Evolutionary conservation across 345 rosid species (phyloP), one percentile per base, ranked within the genome.

Genomic region (Erucastrum elatum): DNA sequence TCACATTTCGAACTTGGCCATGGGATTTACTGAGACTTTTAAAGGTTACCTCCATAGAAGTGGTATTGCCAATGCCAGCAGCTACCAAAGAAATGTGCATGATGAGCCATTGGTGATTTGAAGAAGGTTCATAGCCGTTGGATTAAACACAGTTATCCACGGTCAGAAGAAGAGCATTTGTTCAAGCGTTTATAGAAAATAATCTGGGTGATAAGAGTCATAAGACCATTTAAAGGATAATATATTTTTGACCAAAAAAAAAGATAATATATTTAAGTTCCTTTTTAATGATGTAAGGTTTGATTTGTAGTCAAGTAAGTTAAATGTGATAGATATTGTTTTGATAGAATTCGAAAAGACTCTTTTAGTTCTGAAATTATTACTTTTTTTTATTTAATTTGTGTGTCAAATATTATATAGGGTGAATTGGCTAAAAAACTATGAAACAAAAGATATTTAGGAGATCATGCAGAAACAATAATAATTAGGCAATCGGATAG

Each of bases 51-150:
- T 59, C 64, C 10, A 26, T 59, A 7, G 64, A 21, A 3, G 64
- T 59, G 64, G 64, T 59, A 25, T 59, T 59, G 7, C 15, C 64
- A 59, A 27, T 27, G 30, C 30, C 30, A 27, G n/a, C n/a, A n/a
- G 64, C 64, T 4, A 59, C 64, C 33, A 26, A 11, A 11, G 31
- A 60, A 11, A 60, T 60, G 64, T 60, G 64, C 34, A 60, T 60
- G 34, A 60, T 60, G 4, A 29, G 82, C 82, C 11, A 21, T 63
- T 7, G 69, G 81, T 26, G 76, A 67, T 2, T 29, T 61, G 26
- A 77, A 46, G 53, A 46, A 46, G 53, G 53, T 13, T 46, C 53
- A 11, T 46, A 46, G 53, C 56, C 56, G 56, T 49, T 49, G 56
- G 56, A n/a, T 49, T 49, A 49, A 49, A 49, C 56, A 49, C 7